phyloP scores from a whole-genome alignment of 768 basidiomycete species.

The Hysterangium stoloniferum region DNA sequence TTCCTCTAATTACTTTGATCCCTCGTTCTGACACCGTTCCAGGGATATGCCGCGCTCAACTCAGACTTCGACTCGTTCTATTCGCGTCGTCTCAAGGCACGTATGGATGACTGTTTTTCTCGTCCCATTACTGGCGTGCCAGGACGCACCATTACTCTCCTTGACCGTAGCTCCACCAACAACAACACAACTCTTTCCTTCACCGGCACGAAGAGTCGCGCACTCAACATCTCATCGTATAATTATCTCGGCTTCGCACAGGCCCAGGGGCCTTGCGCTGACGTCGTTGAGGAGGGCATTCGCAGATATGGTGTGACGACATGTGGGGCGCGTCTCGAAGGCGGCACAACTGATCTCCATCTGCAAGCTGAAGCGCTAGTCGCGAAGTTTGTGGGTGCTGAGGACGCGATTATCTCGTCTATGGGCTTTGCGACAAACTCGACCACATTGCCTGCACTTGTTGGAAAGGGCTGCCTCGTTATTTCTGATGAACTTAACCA shows the following conservation, averaged over 20 bases:
- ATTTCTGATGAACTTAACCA: slow-evolving; percentile 98
- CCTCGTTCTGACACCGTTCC: slow-evolving; percentile 11
- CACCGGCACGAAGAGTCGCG: slow-evolving; percentile 77
- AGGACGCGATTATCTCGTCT: slow-evolving; percentile 83
- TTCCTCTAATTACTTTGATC: slow-evolving; percentile 5
- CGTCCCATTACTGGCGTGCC: slow-evolving; percentile 92
- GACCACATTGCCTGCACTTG: slow-evolving; percentile 86
- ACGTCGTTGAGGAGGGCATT: slow-evolving; percentile 83
- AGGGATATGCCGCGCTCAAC: slow-evolving; percentile 96
- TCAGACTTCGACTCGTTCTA: slow-evolving; percentile 99
- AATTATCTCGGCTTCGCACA: slow-evolving; percentile 99
- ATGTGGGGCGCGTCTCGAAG: slow-evolving; percentile 72
- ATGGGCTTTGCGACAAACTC: slow-evolving; percentile 98
- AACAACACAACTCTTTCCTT: slow-evolving; percentile 71
- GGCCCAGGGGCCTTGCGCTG: slow-evolving; percentile 86
- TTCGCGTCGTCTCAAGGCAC: slow-evolving; percentile 88
- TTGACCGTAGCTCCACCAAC: slow-evolving; percentile 79
- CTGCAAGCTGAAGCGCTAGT: slow-evolving; percentile 75
- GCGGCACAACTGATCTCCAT: slow-evolving; percentile 84
- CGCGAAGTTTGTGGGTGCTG: slow-evolving; percentile 81
- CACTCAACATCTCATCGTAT: slow-evolving; percentile 95
- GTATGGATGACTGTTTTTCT: slow-evolving; percentile 93
- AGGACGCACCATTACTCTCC: slow-evolving; percentile 80
- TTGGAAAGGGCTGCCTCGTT: slow-evolving; percentile 84
- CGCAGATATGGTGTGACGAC: slow-evolving; percentile 73